Base-by-base conservation (phyloP, 2,329 filamentous ascomycete genomes). In the Emericellopsis atlantica region DNA sequence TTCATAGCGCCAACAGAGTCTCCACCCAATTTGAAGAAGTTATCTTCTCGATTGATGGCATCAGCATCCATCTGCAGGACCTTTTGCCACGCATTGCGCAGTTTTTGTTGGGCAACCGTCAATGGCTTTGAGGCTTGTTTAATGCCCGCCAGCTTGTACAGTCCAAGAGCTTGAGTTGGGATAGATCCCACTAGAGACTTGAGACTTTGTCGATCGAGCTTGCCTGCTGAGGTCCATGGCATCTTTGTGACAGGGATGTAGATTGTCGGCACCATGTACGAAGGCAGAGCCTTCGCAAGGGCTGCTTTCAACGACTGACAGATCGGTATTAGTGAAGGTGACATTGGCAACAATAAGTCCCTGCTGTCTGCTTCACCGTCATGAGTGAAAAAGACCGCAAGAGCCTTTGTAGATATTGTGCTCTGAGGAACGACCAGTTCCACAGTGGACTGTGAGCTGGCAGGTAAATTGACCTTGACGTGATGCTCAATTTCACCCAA, bases 401-500 rank as follows among this genome's bases (percentile, higher is more conserved):
- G 21, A 5, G 45, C 42, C 22, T 48, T 51, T 15, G 46, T 46
- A 1, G 41, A 47, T 2, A 40, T 40, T 34, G 46, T 46, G 38
- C 38, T 49, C 35, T 52, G 50, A 3, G 67, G 65, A 26, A 58
- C 58, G 35, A 70, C 66, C 39, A 70, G 57, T 41, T 74, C 70
- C 3, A 67, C 65, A 0, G 60, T 64, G 1, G 69, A 63, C 33
- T 60, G 61, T 9, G 61, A 57, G 5, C 57, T 53, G 0, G 54
- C 44, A 1, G 66, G 61, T 14, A 74, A 50, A 22, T 62, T 41
- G 16, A 5, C 21, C 22, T 21, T 37, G 32, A 41, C 14, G 22
- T 40, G 15, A 16, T 72, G 72, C 43, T 79, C 82, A 41, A 94
- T 81, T 53, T 93, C 87, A 1, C 76, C 74, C 10, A 89, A 70